A percentile compares a stretch with the other conserved stretches of the same genome.
These are phyloP conservation scores for Exophiala sideris DNA, from an alignment of 2,329 filamentous ascomycete genomes.

Conservation along the genomic window DNA sequence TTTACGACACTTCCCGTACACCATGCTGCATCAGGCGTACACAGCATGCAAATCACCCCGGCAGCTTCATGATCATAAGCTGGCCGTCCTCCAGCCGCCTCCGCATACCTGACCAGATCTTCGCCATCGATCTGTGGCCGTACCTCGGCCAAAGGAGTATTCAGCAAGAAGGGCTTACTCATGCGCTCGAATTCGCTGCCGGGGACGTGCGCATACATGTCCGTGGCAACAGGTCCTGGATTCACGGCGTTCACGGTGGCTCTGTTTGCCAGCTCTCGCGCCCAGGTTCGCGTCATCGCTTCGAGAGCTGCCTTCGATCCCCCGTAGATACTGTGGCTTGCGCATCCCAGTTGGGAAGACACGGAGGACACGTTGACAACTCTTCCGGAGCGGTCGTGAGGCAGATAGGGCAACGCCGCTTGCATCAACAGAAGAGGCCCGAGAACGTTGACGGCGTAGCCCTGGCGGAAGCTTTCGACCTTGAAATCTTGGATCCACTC, in stretches of 20 bases:
- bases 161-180: background rate
- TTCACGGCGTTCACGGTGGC: conserved; percentile 66
- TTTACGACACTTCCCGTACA: background rate
- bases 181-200: background rate
- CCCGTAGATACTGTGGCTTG: conserved; percentile 60
- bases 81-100: background rate
- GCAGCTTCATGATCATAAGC: background rate
- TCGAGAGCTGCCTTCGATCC: conserved; percentile 66
- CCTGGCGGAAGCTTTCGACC: background rate
- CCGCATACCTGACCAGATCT: background rate
- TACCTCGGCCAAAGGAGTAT: background rate
- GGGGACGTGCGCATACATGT: conserved; percentile 53
- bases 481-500: background rate
- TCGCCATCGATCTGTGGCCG: background rate
- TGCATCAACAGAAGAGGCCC: conserved; percentile 71
- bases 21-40: background rate
- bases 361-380: conserved; percentile 63
- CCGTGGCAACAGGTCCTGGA: conserved; percentile 63
- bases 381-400: conserved; percentile 62
- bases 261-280: conserved; percentile 58
- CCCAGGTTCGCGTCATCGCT: conserved; percentile 67
- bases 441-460: background rate
- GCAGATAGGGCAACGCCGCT: conserved; percentile 67
- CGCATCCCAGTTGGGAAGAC: conserved; percentile 56
- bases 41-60: background rate